Base-by-base conservation (phyloP, 768 basidiomycete species). In the Tricholoma sp. region DNA sequence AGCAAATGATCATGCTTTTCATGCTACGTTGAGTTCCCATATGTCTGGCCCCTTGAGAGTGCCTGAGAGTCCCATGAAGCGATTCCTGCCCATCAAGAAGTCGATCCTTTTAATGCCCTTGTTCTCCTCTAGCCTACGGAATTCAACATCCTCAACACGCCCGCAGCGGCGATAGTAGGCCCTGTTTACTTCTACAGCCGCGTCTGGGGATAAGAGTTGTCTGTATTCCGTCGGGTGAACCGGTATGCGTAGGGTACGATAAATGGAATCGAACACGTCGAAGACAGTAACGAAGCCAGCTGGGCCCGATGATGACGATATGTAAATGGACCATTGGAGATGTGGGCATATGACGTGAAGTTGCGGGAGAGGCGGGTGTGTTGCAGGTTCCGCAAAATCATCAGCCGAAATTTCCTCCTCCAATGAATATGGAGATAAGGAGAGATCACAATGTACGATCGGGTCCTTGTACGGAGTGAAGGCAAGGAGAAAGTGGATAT, bases 41-140 rank as follows among this genome's bases (percentile, higher is more conserved):
- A 75, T 65, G 24, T 78, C 71, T 0, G 72, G 70, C 0, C 71
- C 65, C 54, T 71, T 70, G 57, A 71, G 65, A 47, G 76, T 76
- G n/a, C 67, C 76, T 6, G 77, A 75, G 24, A 83, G 65, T 17
- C 82, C 82, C 66, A 77, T 69, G 69, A 83, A 82, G 6, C 68
- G 68, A 15, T 70, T 76, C 28, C 67, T 68, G 8, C 75, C 77
- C 61, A 72, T 69, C 53, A 86, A 69, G 56, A 83, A 77, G 67
- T 86, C 84, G 1, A 86, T 73, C 55, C 79, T 73, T 65, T 80
- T 81, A 45, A 85, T 71, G 0, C 80, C 82, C 66, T 79, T 80
- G 15, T 59, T 63, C 61, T 74, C 64, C 64, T 82, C 79, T 31
- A 70, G 62, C 17, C 63, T 68, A 18, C 70, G 66, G 1, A 57